Base-by-base conservation (phyloP, 1,139 yeast species). In the Sugiyamaella sp. region DNA sequence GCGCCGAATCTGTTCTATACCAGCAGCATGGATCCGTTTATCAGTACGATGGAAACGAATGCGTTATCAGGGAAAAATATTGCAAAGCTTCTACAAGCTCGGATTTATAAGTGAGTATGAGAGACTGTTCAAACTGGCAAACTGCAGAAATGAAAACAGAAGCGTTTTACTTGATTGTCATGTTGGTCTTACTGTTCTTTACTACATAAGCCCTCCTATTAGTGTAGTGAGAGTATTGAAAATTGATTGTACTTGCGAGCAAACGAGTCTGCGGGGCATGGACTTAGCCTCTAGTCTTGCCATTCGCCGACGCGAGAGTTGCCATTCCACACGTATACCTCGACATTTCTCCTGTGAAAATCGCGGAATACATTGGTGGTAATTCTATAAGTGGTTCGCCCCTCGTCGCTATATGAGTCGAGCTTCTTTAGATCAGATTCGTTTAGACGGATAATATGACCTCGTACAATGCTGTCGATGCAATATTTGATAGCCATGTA, bases 21-120 rank as follows among this genome's bases (percentile, higher is more conserved):
- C 54, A 75, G 75, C 54, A 66, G 70, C 1, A 75, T 77, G 65
- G 81, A 77, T 57, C 64, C 70, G 3, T 71, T 77, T 45, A 69
- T 75, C 50, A 74, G 79, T 52, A 77, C 80, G 1, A 75, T 78
- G 80, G 81, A 77, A 56, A 76, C 81, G 0, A 67, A 75, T n/a
- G 75, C 79, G 1, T 60, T 77, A 27, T 73, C 77, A 1, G 81
- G 80, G 17, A 77, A 78, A 20, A 73, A 73, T 52, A 76, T 74
- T 12, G 63, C 63, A 3, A 38, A 47, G 20, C 44, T 59, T 6
- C 47, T 45, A 24, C 44, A 46, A 19, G 33, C 35, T 8, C 33
- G 49, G 35, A 35, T 24, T 14, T 35, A 14, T 35, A 21, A 35
- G 19, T 46, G n/a, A 37, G 20, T 35, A 45, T 16, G 12, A 42